A percentile compares a stretch with the other conserved stretches of the same genome.
These are phyloP conservation scores for Phytophthora megakarya DNA, from an alignment of 352 stramenopile species.

Conservation along the genomic window DNA sequence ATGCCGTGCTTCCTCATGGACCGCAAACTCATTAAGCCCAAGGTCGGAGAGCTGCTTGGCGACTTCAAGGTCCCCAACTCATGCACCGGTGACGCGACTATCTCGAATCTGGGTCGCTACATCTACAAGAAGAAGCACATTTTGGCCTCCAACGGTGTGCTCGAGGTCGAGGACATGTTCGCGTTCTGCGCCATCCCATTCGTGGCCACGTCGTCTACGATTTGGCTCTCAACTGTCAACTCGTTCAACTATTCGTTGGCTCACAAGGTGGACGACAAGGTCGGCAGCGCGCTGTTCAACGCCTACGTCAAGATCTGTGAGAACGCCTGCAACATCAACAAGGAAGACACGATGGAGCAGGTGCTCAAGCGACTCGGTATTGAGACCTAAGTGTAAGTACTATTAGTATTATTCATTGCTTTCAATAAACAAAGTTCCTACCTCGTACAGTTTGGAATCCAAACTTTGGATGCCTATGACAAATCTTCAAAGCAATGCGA, in stretches of 20 bases:
- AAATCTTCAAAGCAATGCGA: neutral
- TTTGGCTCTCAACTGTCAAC: conserved; percentile 54
- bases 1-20: conserved; percentile 44
- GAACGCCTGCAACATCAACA: conserved; percentile 44
- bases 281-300: conserved; percentile 49
- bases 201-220: conserved; percentile 50
- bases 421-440: conserved; percentile 15
- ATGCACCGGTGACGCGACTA: conserved; percentile 51
- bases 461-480: neutral
- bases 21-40: conserved; percentile 36
- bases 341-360: conserved; percentile 51
- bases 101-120: conserved; percentile 49
- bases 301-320: conserved; percentile 67
- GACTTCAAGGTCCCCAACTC: conserved; percentile 39
- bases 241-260: conserved; percentile 70
- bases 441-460: too few species aligned
- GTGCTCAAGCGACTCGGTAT: conserved; percentile 38
- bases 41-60: conserved; percentile 23
- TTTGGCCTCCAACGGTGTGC: conserved; percentile 32
- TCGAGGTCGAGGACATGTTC: conserved; percentile 51
- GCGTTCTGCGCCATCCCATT: conserved; percentile 62
- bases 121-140: conserved; percentile 41
- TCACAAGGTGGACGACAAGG: conserved; percentile 52
- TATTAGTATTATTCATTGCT: conserved; percentile 5
- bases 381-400: conserved; percentile 12